Conservation (phyloP, 2,329 filamentous ascomycete species). For the Aspergillus melleus region DNA sequence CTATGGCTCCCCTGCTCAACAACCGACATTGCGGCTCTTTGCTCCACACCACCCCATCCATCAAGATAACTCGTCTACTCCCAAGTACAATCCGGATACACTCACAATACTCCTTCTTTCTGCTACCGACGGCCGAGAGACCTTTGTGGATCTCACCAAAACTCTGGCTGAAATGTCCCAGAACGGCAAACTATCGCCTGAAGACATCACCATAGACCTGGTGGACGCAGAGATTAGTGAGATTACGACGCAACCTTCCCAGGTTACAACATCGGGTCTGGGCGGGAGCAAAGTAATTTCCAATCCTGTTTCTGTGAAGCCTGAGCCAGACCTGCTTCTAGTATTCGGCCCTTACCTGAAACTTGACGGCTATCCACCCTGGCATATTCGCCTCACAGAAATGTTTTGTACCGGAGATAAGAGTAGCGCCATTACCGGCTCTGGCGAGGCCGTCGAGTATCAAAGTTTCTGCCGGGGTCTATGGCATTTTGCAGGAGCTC, state of each 20-base stretch:
- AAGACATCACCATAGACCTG: conserved; percentile 81
- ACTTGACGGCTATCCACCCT: conserved; percentile 89
- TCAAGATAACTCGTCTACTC: conserved; percentile 12
- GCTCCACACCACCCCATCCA: conserved; percentile 66
- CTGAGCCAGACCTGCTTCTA: conserved; percentile 85
- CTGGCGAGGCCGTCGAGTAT: conserved; percentile 69
- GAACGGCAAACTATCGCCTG: conserved; percentile 73
- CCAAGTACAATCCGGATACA: conserved; percentile 27
- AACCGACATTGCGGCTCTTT: conserved; percentile 71
- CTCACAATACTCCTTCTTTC: conserved; percentile 77
- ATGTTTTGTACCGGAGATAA: conserved; percentile 68
- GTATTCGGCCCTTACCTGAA: conserved; percentile 82
- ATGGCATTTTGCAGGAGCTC: conserved; percentile 79
- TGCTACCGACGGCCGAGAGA: conserved; percentile 84
- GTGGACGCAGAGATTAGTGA: conserved; percentile 84
- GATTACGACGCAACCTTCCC: conserved; percentile 42
- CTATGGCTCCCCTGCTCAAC: conserved; percentile 67
- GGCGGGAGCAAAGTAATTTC: not conserved
- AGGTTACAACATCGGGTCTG: conserved; percentile 10
- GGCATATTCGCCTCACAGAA: conserved; percentile 93
- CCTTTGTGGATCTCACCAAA: conserved; percentile 90
- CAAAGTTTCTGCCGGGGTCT: conserved; percentile 87
- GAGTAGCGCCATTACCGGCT: conserved; percentile 36
- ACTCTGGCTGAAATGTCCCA: conserved; percentile 96
- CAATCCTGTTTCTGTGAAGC: conserved; percentile 59